Evolutionary conservation across 2,329 filamentous ascomycete species (phyloP), one percentile per base, ranked within the genome.

Genomic region (Thielaviopsis punctulata): DNA sequence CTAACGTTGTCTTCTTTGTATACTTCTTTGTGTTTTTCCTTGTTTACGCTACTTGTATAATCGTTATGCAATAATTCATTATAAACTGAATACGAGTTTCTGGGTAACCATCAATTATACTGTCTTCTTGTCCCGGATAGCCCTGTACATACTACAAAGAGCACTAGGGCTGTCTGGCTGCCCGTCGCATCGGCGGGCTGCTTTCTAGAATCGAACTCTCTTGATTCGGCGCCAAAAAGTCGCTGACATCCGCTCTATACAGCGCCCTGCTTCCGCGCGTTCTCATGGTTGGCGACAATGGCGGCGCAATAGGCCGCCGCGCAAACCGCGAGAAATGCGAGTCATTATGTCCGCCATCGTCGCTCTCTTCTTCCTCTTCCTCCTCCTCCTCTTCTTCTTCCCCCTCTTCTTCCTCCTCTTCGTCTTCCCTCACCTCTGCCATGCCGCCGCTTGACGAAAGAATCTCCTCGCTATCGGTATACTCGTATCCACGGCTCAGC

Each of bases 381-480:
- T 86, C 43, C 13, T 72, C 81, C 54, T 85, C 79, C 55, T 82
- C 82, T 15, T 80, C 81, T 86, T 62, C 61, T n/a, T n/a, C n/a
- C n/a, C n/a, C n/a, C n/a, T n/a, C n/a, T n/a, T n/a, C n/a, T n/a
- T n/a, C n/a, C 15, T 61, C 61, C 10, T 69, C 64, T 5, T 68
- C 68, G 22, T 68, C 65, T 48, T 68, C 68, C 56, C 71, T 74
- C 60, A 71, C 76, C 55, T 66, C 73, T n/a, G n/a, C n/a, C n/a
- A n/a, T n/a, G n/a, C n/a, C n/a, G n/a, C n/a, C 25, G 25, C 25
- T 27, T 10, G 25, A 27, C 25, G 10, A 27, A 49, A 79, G 58
- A 49, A 80, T 79, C 8, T 72, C 81, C 58, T 86, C 83, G 2
- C 82, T 83, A 65, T 87, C 84, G 8, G 84, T 87, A 62, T 87